Conservation (phyloP, 1,284 basidiomycete species). For the Melampsora americana region DNA sequence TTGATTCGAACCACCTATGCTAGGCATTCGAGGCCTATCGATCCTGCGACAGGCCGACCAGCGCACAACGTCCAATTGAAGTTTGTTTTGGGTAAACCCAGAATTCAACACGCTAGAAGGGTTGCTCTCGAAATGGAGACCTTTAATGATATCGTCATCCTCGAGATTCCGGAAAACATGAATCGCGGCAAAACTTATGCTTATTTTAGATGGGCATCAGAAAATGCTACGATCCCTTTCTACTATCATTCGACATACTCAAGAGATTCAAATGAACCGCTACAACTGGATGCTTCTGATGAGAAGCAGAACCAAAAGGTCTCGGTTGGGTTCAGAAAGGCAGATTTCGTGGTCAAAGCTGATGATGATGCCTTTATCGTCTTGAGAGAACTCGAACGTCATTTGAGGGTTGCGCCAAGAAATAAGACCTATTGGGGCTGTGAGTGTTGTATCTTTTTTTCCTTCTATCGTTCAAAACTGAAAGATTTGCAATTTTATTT, state of each 20-base stretch:
- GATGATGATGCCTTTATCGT: constrained; percentile 94
- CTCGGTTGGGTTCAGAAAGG: constrained; percentile 61
- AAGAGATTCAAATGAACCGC: constrained; percentile 44
- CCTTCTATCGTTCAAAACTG: constrained; percentile 1
- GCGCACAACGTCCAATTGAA: constrained; percentile 76
- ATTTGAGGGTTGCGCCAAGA: constrained; percentile 69
- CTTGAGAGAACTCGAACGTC: constrained; percentile 83
- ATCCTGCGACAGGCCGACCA: constrained; percentile 53
- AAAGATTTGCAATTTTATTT: not conserved
- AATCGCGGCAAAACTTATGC: constrained; percentile 68
- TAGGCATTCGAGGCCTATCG: constrained; percentile 61
- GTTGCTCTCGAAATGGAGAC: constrained; percentile 86
- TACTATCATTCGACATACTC: constrained; percentile 47
- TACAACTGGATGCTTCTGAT: constrained; percentile 28
- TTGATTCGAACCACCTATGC: constrained; percentile 87
- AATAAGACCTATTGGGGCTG: constrained; percentile 87
- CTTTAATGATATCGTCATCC: constrained; percentile 82
- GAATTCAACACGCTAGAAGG: constrained; percentile 71
- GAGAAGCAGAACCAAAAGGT: constrained; percentile 54
- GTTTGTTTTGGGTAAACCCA: constrained; percentile 84
- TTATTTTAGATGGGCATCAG: constrained; percentile 79
- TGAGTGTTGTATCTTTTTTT: constrained; percentile 51
- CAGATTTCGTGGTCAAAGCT: constrained; percentile 84
- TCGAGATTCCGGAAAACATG: constrained; percentile 85
- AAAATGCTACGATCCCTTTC: constrained; percentile 83